A percentile compares a stretch with the other conserved stretches of the same genome.
Evolutionary conservation across 2,329 filamentous ascomycete species (phyloP).

Genomic region (Alternaria longipes): DNA sequence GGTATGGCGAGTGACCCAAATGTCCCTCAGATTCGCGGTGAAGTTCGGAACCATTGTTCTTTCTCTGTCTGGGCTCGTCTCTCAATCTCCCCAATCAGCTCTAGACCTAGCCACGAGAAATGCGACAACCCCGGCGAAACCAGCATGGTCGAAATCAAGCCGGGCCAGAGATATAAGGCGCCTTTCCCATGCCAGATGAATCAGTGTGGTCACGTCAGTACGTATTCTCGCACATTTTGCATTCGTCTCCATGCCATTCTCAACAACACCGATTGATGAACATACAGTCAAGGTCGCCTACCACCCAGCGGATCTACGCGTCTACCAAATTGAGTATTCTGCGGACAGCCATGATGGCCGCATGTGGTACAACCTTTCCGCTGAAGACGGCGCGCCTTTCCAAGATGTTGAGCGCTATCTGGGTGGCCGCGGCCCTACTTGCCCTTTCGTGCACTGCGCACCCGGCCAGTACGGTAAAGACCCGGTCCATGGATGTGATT

Average conservation of each 20-base stretch:
- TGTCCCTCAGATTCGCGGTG: background rate
- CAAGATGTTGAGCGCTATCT: slow-evolving; percentile 6
- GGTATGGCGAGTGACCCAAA: background rate
- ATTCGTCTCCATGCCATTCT: background rate
- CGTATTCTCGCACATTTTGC: background rate
- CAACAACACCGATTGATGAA: background rate
- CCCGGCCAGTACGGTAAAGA: slow-evolving; percentile 8
- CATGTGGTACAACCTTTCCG: slow-evolving; percentile 13
- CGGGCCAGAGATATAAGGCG: background rate
- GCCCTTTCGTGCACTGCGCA: slow-evolving; percentile 6
- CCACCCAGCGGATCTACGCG: background rate
- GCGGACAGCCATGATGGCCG: background rate
- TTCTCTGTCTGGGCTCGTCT: slow-evolving; percentile 1
- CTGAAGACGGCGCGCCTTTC: slow-evolving; percentile 9
- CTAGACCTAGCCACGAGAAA: background rate
- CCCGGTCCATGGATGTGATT: slow-evolving; percentile 7
- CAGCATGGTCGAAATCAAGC: slow-evolving; percentile 1
- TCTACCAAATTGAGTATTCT: slow-evolving; percentile 14
- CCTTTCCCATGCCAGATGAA: background rate
- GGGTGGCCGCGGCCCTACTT: background rate
- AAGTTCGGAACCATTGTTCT: background rate
- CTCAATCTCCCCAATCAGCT: background rate
- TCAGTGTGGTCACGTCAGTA: slow-evolving; percentile 8
- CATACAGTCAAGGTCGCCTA: slow-evolving; percentile 10
- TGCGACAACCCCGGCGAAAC: slow-evolving; percentile 1